Evolutionary conservation across 163 green algal species (phyloP), one percentile per base, ranked within the genome.

Genomic region (Coccomyxa subellipsoidea): DNA sequence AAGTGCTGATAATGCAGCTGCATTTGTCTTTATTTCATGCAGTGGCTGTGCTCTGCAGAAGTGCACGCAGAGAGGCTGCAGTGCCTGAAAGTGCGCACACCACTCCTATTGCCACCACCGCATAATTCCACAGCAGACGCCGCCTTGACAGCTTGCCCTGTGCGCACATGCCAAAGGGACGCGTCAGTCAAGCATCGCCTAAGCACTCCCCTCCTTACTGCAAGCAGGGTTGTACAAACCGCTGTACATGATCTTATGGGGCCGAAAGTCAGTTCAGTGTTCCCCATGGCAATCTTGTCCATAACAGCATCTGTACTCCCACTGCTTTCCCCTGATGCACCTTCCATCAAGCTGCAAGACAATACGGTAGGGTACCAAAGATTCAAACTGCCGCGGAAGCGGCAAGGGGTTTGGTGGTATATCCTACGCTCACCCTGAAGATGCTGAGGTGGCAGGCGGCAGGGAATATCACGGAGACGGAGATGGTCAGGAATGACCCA

Each of bases 401-500:
- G 15, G 23, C 66, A 75, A 75, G 66, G 66, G 25, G 15, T 7
- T 25, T 32, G 25, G 77, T 29, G 6, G n/a, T 4, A 47, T 31
- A 8, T 10, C 7, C 2, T n/a, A 6, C 31, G 32, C 32, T n/a
- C 34, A 82, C 78, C 78, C 53, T n/a, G 69, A 87, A 88, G 37
- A 92, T 77, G 34, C 84, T 86, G 40, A 92, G 85, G 81, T 95
- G 88, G 83, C 84, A 91, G 23, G 91, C 36, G 32, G 85, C 86
- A 18, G 91, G 91, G 83, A 95, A 91, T 66, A 92, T 93, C 79
- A 95, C 85, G 18, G 81, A 88, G 0, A 93, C 87, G 39, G 76
- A 85, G 81, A 95, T 85, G 27, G 91, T 95, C 38, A 95, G 88
- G 78, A 95, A 93, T 36, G 78, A 87, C 27, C 91, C 91, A 38